Base-by-base conservation (phyloP, 78 protist species). In the Chrysochromulina tobinii region DNA sequence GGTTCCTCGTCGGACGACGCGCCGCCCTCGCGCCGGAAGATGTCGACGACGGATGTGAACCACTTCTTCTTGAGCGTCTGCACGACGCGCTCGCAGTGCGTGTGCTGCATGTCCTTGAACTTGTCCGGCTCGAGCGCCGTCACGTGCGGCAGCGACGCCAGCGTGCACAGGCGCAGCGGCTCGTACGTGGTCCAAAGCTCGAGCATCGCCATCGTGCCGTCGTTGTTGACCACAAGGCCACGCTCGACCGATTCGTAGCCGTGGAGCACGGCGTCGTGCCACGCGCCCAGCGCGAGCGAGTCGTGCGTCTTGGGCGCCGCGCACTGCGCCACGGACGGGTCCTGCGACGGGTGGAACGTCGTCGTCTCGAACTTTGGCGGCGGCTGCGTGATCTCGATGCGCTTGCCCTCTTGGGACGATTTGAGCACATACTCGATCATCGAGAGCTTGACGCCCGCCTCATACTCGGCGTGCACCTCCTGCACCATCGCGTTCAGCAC, bases 51-150 rank as follows among this genome's bases (percentile, higher is more conserved):
- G 25, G 86, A 0, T 27, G 86, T 58, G 27, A 77, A 12, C 86
- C 86, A 77, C 38, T 53, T 77, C 55, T 73, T 73, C 81, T 73
- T 73, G 55, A 73, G 86, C 86, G 61, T 21, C 38, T 77, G 86
- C 50, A 77, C 61, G 48, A 77, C 61, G 38, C 17, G 73, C 38
- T 77, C 86, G 86, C 86, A 77, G 86, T 53, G 61, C 50, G 58
- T 2, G 48, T 77, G 86, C 61, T 77, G 86, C 38, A 4, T 1
- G 27, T 53, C 61, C 61, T 77, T 77, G 86, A 77, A 77, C 48
- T 27, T 18, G 50, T 77, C 86, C 14, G 53, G 53, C 61, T 77
- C 86, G 61, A 53, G 58, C 15, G 86, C 27, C 86, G 27, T 0
- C 61, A 53, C 61, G n/a, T 5, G 61, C 61, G 61, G 86, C 3